Evolutionary conservation across 305 asterid genomes (phyloP).

Genomic region (Rubia tinctorum): DNA sequence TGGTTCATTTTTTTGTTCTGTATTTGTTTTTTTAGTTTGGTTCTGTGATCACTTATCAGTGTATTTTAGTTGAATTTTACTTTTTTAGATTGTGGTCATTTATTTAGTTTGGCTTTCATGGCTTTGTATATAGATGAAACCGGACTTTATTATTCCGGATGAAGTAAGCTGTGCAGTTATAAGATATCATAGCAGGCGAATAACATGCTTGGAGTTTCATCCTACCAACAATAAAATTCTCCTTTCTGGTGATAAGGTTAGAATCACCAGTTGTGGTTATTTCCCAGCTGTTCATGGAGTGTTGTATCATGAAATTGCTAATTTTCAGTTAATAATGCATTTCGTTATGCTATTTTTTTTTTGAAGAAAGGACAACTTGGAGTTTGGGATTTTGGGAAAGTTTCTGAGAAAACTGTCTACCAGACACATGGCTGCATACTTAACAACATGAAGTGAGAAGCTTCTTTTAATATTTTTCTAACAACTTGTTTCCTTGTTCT

Average conservation of each 20-base stretch:
- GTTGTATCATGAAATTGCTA: conserved; percentile 11
- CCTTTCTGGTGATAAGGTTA: conserved; percentile 94
- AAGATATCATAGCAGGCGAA: conserved; percentile 92
- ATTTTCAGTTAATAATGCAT: conserved; percentile 8
- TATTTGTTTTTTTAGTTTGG: background rate
- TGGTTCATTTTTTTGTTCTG: conserved; percentile 14
- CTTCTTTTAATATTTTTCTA: conserved; percentile 1
- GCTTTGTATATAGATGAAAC: conserved; percentile 61
- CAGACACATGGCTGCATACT: conserved; percentile 79
- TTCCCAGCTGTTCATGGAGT: conserved; percentile 8
- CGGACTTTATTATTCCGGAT: conserved; percentile 73
- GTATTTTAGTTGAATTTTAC: background rate
- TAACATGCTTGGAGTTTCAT: conserved; percentile 96
- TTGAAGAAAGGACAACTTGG: conserved; percentile 98
- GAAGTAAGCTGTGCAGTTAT: conserved; percentile 83
- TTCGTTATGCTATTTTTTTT: conserved; percentile 13
- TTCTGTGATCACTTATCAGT: background rate
- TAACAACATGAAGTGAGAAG: conserved; percentile 86
- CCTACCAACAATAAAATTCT: conserved; percentile 80
- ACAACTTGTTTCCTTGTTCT: background rate
- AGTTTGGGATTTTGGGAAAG: conserved; percentile 90
- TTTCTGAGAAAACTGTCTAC: conserved; percentile 82
- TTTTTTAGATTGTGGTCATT: background rate
- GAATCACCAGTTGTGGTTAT: conserved; percentile 18
- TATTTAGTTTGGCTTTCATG: conserved; percentile 10